phyloP scores from a whole-genome alignment of 2,329 filamentous ascomycete species.

The Cadophora sp. region DNA sequence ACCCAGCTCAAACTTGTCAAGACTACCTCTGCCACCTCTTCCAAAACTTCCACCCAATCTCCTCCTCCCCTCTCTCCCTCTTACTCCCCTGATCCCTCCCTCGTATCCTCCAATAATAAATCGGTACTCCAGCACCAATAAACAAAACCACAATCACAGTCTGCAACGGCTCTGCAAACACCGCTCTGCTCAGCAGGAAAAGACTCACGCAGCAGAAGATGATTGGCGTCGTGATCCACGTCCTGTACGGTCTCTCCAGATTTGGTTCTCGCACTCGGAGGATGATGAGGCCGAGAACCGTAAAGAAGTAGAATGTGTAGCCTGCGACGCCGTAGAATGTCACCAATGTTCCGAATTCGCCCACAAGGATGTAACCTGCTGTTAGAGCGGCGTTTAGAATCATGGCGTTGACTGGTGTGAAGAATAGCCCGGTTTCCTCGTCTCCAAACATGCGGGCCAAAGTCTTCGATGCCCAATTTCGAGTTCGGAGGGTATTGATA shows the following conservation, averaged over 20 bases:
- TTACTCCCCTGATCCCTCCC: slow-evolving; percentile 62
- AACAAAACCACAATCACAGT: slow-evolving; percentile 87
- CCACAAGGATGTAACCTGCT: slow-evolving; percentile 78
- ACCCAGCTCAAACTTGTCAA: no score
- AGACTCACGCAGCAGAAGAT: slow-evolving; percentile 98
- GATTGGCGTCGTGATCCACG: slow-evolving; percentile 96
- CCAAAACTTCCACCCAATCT: slow-evolving; percentile 68
- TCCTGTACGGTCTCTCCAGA: slow-evolving; percentile 89
- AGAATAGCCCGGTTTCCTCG: slow-evolving; percentile 81
- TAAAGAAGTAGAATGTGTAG: slow-evolving; percentile 97
- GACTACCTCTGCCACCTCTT: slow-evolving; percentile 37
- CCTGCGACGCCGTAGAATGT: slow-evolving; percentile 98
- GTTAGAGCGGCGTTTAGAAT: slow-evolving; percentile 80
- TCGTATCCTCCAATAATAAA: slow-evolving; percentile 88
- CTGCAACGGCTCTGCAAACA: slow-evolving; percentile 91
- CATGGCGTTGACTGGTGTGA: slow-evolving; percentile 93
- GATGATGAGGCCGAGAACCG: slow-evolving; percentile 91
- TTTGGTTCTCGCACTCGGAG: slow-evolving; percentile 86
- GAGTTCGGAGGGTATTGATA: slow-evolving; percentile 54
- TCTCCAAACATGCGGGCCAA: slow-evolving; percentile 74
- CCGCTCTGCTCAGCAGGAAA: slow-evolving; percentile 85
- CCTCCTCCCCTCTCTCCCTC: slow-evolving; percentile 50
- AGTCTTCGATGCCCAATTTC: slow-evolving; percentile 63
- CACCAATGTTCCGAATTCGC: slow-evolving; percentile 89
- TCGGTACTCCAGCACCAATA: slow-evolving; percentile 80